Conservation (phyloP, 1,284 basidiomycete species). For the Microbotryum violaceum region DNA sequence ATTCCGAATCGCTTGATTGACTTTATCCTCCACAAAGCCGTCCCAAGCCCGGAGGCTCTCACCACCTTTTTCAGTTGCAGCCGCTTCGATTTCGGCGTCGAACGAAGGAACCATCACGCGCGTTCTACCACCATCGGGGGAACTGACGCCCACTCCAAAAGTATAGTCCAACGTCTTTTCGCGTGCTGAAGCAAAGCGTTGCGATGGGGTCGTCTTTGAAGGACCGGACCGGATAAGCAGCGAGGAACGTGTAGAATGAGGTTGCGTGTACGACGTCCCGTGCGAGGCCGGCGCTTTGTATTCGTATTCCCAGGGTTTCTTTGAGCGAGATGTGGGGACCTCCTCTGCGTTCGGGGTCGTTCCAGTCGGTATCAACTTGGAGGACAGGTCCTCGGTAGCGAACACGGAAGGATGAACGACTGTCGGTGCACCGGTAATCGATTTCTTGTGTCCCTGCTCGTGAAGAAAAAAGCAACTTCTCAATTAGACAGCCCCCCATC, state of each 20-base stretch:
- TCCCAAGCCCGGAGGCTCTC: constrained; percentile 59
- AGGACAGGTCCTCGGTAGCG: neutral
- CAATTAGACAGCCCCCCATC: too few species aligned
- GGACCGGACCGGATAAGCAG: neutral
- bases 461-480: too few species aligned
- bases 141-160: constrained; percentile 2
- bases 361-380: neutral
- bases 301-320: constrained; percentile 14
- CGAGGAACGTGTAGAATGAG: neutral
- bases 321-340: neutral
- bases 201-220: neutral
- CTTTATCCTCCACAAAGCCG: constrained; percentile 66
- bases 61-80: neutral
- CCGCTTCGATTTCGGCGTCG: neutral
- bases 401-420: constrained; percentile 14
- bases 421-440: constrained; percentile 13
- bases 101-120: neutral
- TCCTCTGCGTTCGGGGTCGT: neutral
- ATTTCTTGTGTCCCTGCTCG: constrained; percentile 14
- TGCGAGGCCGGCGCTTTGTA: constrained; percentile 17
- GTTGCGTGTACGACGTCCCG: constrained; percentile 5
- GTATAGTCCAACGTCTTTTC: constrained; percentile 23
- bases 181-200: constrained; percentile 18
- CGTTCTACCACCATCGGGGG: neutral
- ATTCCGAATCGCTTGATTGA: constrained; percentile 61